Conservation (phyloP, 768 basidiomycete species). For the Clitopilus hobsonii region DNA sequence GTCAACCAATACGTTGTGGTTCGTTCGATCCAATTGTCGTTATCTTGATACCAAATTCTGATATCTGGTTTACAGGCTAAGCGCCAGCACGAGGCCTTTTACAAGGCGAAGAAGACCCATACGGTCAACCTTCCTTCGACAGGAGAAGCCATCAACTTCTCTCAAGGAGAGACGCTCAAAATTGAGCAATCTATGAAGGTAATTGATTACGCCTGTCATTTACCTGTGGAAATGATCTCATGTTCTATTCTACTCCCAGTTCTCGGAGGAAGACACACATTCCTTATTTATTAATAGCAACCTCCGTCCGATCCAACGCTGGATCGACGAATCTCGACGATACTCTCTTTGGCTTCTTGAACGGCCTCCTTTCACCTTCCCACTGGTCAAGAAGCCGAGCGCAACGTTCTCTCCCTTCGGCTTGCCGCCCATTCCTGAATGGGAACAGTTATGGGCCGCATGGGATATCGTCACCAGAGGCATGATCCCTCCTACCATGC, state of each 20-base stretch:
- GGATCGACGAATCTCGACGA: slow-evolving; percentile 66
- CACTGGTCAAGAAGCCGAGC: slow-evolving; percentile 43
- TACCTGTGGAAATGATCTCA: background rate
- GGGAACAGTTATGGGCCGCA: slow-evolving; percentile 77
- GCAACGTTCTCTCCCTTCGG: slow-evolving; percentile 47
- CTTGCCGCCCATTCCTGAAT: slow-evolving; percentile 72
- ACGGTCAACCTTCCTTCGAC: slow-evolving; percentile 49
- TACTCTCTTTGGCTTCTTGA: slow-evolving; percentile 93
- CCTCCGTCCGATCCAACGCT: slow-evolving; percentile 81
- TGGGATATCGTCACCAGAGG: slow-evolving; percentile 84
- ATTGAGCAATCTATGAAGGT: slow-evolving; percentile 92
- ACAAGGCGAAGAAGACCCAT: slow-evolving; percentile 61
- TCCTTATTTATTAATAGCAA: slow-evolving; percentile 68
- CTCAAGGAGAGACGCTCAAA: slow-evolving; percentile 70
- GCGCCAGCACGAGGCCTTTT: slow-evolving; percentile 73
- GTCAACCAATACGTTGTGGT: slow-evolving; percentile 48
- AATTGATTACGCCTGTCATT: slow-evolving; percentile 4
- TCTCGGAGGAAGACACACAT: slow-evolving; percentile 67
- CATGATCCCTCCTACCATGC: slow-evolving; percentile 86
- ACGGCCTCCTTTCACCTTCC: slow-evolving; percentile 78
- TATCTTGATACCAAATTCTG: background rate
- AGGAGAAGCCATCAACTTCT: slow-evolving; percentile 45
- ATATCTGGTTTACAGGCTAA: background rate
- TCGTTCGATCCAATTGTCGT: slow-evolving; percentile 15
- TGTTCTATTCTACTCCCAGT: slow-evolving; percentile 48